Conservation (phyloP, 345 rosid genomes). For the Melaleuca quinquenervia region DNA sequence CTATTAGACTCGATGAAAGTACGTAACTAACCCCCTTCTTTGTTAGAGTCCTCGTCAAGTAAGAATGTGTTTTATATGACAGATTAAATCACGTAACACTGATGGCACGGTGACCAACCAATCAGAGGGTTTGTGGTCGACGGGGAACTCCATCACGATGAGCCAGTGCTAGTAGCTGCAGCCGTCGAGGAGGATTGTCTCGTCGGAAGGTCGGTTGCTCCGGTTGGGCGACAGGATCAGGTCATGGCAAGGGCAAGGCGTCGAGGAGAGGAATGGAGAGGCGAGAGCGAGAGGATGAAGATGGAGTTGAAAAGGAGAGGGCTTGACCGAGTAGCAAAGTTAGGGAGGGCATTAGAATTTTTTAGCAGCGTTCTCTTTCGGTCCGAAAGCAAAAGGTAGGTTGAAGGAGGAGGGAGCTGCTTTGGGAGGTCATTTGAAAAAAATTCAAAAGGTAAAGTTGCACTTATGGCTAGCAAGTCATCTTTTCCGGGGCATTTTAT, state of each 20-base stretch:
- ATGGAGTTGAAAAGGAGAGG: slow-evolving; percentile 16
- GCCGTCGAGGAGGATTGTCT: slow-evolving; percentile 80
- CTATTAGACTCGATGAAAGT: background rate
- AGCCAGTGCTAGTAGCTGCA: slow-evolving; percentile 96
- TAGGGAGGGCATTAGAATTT: background rate
- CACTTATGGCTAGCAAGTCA: too few relatives aligned
- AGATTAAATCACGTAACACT: too few relatives aligned
- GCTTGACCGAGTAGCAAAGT: slow-evolving; percentile 24
- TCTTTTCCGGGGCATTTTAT: too few relatives aligned
- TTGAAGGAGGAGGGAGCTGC: too few relatives aligned
- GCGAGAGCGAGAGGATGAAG: slow-evolving; percentile 6
- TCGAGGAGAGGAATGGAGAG: slow-evolving; percentile 10
- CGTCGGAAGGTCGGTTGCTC: slow-evolving; percentile 86
- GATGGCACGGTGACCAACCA: too few relatives aligned
- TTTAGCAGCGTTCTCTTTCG: too few relatives aligned
- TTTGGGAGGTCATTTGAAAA: too few relatives aligned
- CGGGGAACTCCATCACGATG: slow-evolving; percentile 74
- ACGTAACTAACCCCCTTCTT: background rate
- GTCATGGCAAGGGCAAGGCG: slow-evolving; percentile 37
- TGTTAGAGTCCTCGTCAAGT: background rate
- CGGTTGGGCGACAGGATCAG: slow-evolving; percentile 74
- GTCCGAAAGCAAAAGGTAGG: too few relatives aligned
- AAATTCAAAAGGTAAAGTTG: too few relatives aligned
- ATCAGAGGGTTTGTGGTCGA: slow-evolving; percentile 63
- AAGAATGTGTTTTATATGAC: too few relatives aligned